Conservation (phyloP, 148 eudicot genomes). For the Cornus florida region DNA sequence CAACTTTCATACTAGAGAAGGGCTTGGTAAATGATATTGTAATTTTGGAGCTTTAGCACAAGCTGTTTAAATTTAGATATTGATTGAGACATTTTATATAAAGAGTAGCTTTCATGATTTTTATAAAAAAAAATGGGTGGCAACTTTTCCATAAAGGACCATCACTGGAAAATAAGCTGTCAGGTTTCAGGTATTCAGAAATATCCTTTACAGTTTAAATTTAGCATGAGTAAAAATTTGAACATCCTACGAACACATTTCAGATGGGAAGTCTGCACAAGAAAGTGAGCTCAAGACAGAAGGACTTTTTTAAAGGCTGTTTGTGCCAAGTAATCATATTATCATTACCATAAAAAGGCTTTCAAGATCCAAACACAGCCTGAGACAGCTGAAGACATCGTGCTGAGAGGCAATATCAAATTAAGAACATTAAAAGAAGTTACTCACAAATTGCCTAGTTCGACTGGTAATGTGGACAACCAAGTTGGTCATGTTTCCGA, state of each 20-base stretch:
- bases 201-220: neutral
- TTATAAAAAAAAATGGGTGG: no score
- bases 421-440: neutral
- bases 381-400: neutral
- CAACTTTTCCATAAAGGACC: neutral
- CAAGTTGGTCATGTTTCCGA: conserved; percentile 96
- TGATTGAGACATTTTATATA: neutral
- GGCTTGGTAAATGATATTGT: neutral
- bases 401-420: neutral
- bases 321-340: neutral
- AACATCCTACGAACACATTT: neutral
- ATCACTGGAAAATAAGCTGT: neutral
- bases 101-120: no score
- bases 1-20: neutral
- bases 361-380: neutral
- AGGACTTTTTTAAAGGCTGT: neutral
- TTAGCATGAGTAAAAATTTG: neutral
- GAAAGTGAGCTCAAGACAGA: neutral
- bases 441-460: conserved; percentile 79
- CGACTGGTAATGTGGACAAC: conserved; percentile 73
- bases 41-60: neutral
- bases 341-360: neutral
- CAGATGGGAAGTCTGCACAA: neutral
- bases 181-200: neutral
- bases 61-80: neutral